Conservation (phyloP, 2,329 filamentous ascomycete species). For the Arthrobotrys iridis region DNA sequence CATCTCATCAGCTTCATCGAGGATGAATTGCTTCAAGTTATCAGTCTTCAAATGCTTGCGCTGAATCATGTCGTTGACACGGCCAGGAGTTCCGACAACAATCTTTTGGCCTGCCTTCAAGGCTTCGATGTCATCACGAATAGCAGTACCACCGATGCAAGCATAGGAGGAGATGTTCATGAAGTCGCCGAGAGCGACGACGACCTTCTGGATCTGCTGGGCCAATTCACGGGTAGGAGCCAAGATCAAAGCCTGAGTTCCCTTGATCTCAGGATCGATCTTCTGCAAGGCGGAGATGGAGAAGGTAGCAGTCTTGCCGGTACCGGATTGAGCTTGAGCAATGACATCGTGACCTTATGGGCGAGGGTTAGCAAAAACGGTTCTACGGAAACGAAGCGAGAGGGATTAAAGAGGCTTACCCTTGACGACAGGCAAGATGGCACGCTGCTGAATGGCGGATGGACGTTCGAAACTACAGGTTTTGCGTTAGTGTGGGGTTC, state of each 20-base stretch:
- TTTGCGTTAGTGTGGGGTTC: conserved; percentile 38
- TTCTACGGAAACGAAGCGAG: conserved; percentile 5
- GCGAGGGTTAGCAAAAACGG: neutral
- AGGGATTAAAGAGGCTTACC: conserved; percentile 68
- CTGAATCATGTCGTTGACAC: conserved; percentile 99
- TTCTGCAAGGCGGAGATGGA: conserved; percentile 99
- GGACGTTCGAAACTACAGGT: conserved; percentile 87
- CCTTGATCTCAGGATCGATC: conserved; percentile 93
- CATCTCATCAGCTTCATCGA: conserved; percentile 99
- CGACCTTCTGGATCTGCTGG: conserved; percentile 99
- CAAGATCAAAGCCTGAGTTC: conserved; percentile 97
- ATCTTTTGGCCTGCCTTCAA: conserved; percentile 96
- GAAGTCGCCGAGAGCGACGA: conserved; percentile 98
- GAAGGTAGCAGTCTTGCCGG: conserved; percentile 99
- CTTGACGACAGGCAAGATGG: conserved; percentile 99
- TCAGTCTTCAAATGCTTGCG: conserved; percentile 96
- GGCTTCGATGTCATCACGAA: conserved; percentile 98
- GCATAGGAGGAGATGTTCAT: conserved; percentile 99
- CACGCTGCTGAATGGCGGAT: conserved; percentile 99
- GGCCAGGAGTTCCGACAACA: conserved; percentile 95
- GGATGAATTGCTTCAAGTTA: conserved; percentile 99
- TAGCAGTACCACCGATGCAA: conserved; percentile 97
- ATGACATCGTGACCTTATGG: conserved; percentile 91
- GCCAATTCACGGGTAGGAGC: conserved; percentile 98
- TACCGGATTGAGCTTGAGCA: conserved; percentile 99